Base-by-base conservation (phyloP, 345 rosid genomes). In the Salix brachista region DNA sequence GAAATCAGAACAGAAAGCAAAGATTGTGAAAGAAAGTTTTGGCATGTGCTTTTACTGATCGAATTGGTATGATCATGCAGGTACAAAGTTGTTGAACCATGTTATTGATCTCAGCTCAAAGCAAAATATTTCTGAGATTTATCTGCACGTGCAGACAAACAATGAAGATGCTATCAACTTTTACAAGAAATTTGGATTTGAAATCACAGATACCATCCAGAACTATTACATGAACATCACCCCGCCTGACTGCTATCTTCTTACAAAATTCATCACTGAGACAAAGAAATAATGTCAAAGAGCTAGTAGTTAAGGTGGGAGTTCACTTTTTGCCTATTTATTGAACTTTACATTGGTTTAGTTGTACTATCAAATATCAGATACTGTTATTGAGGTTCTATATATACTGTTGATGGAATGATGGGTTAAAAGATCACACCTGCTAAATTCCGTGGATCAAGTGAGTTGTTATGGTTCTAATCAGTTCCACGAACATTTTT, bases 121-220 rank as follows among this genome's bases (percentile, higher is more conserved):
- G 89, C 92, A 89, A 83, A 88, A 85, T 82, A 87, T 90, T 61
- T 84, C 86, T 16, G 97, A 92, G 86, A 83, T 94, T 82, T 96
- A 94, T 89, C 90, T 96, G 89, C 98, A 94, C 37, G 99, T 96
- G 79, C 99, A 94, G 88, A 94, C 97, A 46, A 92, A 94, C 88
- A 94, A 96, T 69, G 95, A 94, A 68, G 98, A 96, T 30, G 98
- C 98, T n/a, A 91, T 93, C 86, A 89, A 88, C 80, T 94, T 96
- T 81, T 96, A 94, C 80, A 92, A 90, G 90, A 96, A 93, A 86
- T 96, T 94, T 64, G 97, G 92, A 60, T 96, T 94, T 80, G 91
- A 91, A 74, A 89, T 96, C 83, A 90, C 93, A 10, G 97, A 90
- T 26, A 91, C 97, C 69, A 92, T 94, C 84, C 79, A 87, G 83